These are phyloP conservation scores for Trametes cubensis DNA, from an alignment of 768 basidiomycete genomes.

Conservation along the genomic window DNA sequence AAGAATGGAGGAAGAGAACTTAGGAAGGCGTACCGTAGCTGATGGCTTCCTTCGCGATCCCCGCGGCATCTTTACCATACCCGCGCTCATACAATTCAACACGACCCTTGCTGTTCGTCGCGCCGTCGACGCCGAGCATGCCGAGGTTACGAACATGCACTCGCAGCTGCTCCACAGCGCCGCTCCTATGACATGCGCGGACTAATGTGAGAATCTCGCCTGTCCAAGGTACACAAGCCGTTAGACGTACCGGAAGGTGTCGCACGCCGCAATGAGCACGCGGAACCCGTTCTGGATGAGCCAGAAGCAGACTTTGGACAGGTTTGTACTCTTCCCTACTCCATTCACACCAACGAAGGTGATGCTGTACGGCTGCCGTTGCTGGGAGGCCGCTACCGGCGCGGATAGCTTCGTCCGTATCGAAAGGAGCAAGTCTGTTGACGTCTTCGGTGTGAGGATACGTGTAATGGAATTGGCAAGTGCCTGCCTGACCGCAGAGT, in stretches of 20 bases:
- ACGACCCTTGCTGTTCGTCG: slow-evolving; percentile 64
- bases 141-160: slow-evolving; percentile 95
- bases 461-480: slow-evolving; percentile 87
- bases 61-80: slow-evolving; percentile 99
- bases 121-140: slow-evolving; percentile 75
- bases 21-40: slow-evolving; percentile 63
- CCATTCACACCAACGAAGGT: slow-evolving; percentile 99
- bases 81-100: slow-evolving; percentile 96
- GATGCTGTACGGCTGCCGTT: slow-evolving; percentile 86
- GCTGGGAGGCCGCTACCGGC: slow-evolving; percentile 71
- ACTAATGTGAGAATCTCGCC: neutral
- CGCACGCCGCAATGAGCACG: slow-evolving; percentile 97
- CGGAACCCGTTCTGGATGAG: slow-evolving; percentile 91
- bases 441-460: slow-evolving; percentile 94
- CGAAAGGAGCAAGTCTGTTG: slow-evolving; percentile 92
- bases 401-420: slow-evolving; percentile 87
- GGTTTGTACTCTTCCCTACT: slow-evolving; percentile 97
- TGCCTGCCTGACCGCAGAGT: slow-evolving; percentile 78
- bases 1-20: neutral
- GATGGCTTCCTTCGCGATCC: slow-evolving; percentile 95
- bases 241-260: slow-evolving; percentile 80
- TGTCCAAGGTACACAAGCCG: neutral
- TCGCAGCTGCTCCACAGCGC: slow-evolving; percentile 95
- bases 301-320: slow-evolving; percentile 99
- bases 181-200: slow-evolving; percentile 57